Conservation (phyloP, 140 eudicot species). For the Cichorium intybus region DNA sequence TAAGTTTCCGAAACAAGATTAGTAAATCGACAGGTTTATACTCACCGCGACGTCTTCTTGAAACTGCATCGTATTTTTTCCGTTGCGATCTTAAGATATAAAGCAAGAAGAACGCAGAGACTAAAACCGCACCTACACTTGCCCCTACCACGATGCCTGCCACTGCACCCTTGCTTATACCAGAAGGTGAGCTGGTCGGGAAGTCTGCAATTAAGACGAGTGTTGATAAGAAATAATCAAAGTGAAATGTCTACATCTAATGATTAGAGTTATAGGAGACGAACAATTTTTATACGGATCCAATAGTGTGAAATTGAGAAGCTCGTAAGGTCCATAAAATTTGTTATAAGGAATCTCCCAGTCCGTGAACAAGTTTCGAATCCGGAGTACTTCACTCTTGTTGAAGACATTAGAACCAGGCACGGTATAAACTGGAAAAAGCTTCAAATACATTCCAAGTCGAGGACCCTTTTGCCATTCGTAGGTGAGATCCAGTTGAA, state of each 20-base stretch:
- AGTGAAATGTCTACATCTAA: background rate
- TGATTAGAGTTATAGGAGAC: slow-evolving; percentile 34
- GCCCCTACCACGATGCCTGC: slow-evolving; percentile 76
- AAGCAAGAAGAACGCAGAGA: slow-evolving; percentile 59
- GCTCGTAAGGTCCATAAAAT: slow-evolving; percentile 83
- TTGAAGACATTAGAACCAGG: slow-evolving; percentile 39
- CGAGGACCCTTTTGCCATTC: slow-evolving; percentile 86
- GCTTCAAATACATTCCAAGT: slow-evolving; percentile 57
- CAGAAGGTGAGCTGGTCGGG: slow-evolving; percentile 42
- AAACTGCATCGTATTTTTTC: slow-evolving; percentile 36
- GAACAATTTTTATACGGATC: slow-evolving; percentile 54
- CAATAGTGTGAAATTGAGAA: slow-evolving; percentile 57
- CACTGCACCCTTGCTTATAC: slow-evolving; percentile 77
- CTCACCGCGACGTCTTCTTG: slow-evolving; percentile 62
- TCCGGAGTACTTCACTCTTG: slow-evolving; percentile 61
- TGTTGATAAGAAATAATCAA: background rate
- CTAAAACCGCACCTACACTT: slow-evolving; percentile 53
- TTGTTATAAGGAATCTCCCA: slow-evolving; percentile 70
- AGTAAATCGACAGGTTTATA: slow-evolving; percentile 10
- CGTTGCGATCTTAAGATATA: slow-evolving; percentile 39
- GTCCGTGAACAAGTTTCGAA: slow-evolving; percentile 53
- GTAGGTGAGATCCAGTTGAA: slow-evolving; percentile 58
- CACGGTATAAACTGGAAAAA: slow-evolving; percentile 53
- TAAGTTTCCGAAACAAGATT: background rate
- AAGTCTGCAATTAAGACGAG: slow-evolving; percentile 41